These are phyloP conservation scores for Mycena epipterygia DNA, from an alignment of 768 basidiomycete genomes.

Conservation along the genomic window DNA sequence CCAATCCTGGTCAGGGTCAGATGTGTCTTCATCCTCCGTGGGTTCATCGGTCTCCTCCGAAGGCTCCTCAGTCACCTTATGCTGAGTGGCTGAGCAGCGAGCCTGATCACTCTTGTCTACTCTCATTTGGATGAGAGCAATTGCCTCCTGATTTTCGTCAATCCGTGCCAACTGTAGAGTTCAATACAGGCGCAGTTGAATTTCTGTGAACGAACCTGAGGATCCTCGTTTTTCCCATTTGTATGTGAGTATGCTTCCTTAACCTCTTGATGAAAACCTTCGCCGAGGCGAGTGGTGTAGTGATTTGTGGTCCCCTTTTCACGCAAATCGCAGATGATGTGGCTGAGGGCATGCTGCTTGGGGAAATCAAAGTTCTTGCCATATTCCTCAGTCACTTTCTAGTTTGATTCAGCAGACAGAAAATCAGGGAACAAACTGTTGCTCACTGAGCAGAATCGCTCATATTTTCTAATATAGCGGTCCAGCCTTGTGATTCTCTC, in stretches of 20 bases:
- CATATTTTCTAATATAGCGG: background rate
- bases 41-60: background rate
- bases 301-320: background rate
- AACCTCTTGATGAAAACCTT: slow-evolving; percentile 13
- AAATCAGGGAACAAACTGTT: too few species aligned
- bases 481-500: background rate
- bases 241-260: background rate
- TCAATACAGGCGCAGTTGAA: slow-evolving; percentile 11
- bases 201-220: background rate
- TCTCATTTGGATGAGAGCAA: background rate
- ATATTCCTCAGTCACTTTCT: background rate
- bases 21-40: background rate
- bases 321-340: background rate
- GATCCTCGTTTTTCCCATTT: slow-evolving; percentile 4
- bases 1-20: background rate
- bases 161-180: background rate
- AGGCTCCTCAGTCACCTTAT: background rate
- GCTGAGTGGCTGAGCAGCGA: too few species aligned
- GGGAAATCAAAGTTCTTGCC: too few species aligned
- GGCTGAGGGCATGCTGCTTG: background rate
- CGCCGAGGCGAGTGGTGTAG: background rate
- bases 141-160: slow-evolving; percentile 11
- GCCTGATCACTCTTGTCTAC: background rate
- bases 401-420: background rate
- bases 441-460: background rate